These are phyloP conservation scores for Erodium texanum DNA, from an alignment of 441 rosid species.

Conservation along the genomic window DNA sequence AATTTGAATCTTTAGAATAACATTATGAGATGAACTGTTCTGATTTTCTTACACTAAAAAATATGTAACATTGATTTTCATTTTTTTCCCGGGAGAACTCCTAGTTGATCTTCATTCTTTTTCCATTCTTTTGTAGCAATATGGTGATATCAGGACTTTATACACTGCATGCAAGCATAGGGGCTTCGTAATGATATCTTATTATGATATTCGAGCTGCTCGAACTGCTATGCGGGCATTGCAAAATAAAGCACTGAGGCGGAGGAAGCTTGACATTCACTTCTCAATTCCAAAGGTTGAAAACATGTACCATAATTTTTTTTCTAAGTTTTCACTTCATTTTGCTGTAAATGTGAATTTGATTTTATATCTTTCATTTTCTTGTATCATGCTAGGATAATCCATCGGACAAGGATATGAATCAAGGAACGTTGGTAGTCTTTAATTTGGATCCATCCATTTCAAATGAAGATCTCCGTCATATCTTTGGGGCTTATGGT, in stretches of 20 bases:
- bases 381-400: conserved; percentile 42
- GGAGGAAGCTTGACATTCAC: conserved; percentile 79
- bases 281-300: conserved; percentile 82
- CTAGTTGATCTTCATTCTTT: background rate
- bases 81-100: background rate
- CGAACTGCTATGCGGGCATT: conserved; percentile 81
- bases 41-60: background rate
- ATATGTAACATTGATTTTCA: background rate
- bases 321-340: background rate
- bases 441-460: conserved; percentile 80
- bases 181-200: conserved; percentile 92
- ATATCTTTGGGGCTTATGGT: conserved; percentile 68
- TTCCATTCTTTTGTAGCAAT: conserved; percentile 36
- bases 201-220: conserved; percentile 79
- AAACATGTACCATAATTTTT: background rate
- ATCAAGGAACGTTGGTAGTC: conserved; percentile 81
- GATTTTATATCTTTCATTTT: conserved; percentile 11
- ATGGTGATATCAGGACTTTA: conserved; percentile 79
- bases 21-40: too few relatives aligned
- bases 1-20: too few relatives aligned
- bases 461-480: conserved; percentile 71
- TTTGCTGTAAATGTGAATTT: background rate
- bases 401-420: conserved; percentile 78
- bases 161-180: conserved; percentile 87
- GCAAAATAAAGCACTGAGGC: conserved; percentile 69